A percentile compares a stretch with the other conserved stretches of the same genome.
Evolutionary conservation across 208 protist genomes (phyloP).

Genomic region (Angomonas ambiguus): DNA sequence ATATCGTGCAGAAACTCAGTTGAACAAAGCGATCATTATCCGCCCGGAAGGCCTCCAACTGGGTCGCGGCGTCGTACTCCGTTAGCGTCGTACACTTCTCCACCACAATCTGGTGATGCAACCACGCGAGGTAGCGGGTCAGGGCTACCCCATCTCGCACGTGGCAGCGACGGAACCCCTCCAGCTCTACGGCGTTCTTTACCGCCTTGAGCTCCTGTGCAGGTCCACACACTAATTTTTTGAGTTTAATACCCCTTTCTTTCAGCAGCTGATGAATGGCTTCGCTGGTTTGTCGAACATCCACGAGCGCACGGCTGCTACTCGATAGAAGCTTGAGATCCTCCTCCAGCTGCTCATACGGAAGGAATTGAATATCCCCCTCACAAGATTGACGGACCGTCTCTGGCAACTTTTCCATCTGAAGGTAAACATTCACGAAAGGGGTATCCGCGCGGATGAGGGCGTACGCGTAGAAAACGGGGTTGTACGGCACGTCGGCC

Average conservation of each 20-base stretch:
- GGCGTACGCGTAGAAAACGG: conserved; percentile 89
- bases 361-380: conserved; percentile 39
- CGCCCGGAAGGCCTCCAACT: conserved; percentile 79
- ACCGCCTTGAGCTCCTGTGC: conserved; percentile 82
- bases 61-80: conserved; percentile 78
- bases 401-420: conserved; percentile 32
- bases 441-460: conserved; percentile 32
- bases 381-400: conserved; percentile 17
- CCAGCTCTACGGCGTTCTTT: conserved; percentile 91
- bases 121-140: conserved; percentile 91
- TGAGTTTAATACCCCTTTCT: conserved; percentile 21
- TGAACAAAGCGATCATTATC: conserved; percentile 77
- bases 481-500: conserved; percentile 84
- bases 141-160: conserved; percentile 91
- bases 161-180: conserved; percentile 90
- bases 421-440: conserved; percentile 28
- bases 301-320: conserved; percentile 35
- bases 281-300: conserved; percentile 70
- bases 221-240: conserved; percentile 52
- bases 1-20: conserved; percentile 93
- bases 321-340: conserved; percentile 23
- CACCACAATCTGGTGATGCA: conserved; percentile 61
- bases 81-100: conserved; percentile 63
- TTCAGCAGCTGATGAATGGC: conserved; percentile 45
- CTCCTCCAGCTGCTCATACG: conserved; percentile 71